Percentiles rank a stretch among this genome's conserved stretches.
phyloP scores from a whole-genome alignment of 176 grass and related monocot species.

The Neostapfia colusana region DNA sequence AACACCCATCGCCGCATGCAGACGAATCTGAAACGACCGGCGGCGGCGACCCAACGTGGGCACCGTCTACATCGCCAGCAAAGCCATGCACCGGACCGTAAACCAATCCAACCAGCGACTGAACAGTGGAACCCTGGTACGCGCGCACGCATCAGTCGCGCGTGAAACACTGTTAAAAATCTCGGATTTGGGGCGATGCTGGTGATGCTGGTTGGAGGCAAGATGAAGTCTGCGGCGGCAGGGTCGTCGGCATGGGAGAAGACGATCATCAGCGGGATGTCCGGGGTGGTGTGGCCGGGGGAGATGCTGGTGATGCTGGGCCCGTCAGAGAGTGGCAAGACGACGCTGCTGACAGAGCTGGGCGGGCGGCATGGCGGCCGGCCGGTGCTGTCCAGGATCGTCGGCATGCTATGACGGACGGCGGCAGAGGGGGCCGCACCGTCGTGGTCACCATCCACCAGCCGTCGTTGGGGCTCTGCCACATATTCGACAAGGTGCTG shows the following conservation, averaged over 20 bases:
- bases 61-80: not conserved
- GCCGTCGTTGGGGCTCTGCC: constrained; percentile 86
- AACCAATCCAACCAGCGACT: not conserved
- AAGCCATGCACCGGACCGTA: not conserved
- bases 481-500: constrained; percentile 97
- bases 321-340: constrained; percentile 95
- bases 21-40: constrained; percentile 9
- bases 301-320: constrained; percentile 99
- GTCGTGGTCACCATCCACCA: constrained; percentile 96
- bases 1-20: constrained; percentile 30
- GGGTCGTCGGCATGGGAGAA: constrained; percentile 52
- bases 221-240: not conserved
- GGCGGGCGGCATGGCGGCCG: constrained; percentile 55
- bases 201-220: constrained; percentile 1
- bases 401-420: constrained; percentile 67
- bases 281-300: constrained; percentile 75
- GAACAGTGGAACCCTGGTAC: not conserved
- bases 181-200: not conserved
- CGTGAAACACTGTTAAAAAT: not conserved
- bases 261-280: constrained; percentile 86
- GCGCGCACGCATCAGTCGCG: too few species aligned
- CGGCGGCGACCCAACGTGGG: not conserved
- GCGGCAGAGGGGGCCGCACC: constrained; percentile 54
- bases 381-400: constrained; percentile 56
- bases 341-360: constrained; percentile 85